Evolutionary conservation across 768 basidiomycete genomes (phyloP), one percentile per base, ranked within the genome.

Genomic region (Ephemerocybe angulata): DNA sequence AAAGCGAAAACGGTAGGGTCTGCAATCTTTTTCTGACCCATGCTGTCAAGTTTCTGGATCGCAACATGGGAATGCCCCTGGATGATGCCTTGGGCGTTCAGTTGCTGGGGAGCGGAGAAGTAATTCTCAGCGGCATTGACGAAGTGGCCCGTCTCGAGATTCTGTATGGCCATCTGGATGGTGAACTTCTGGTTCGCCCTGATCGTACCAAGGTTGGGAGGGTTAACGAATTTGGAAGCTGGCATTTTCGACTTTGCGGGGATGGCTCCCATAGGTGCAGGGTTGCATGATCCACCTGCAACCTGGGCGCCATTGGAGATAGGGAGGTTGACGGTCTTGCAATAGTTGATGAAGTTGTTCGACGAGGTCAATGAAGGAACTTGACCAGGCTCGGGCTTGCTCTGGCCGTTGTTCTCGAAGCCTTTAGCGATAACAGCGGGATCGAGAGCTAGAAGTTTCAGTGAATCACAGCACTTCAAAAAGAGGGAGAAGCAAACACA

Each of bases 311-410:
- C 84, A 67, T 85, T 73, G 51, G 84, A 84, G 61, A 85, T 68
- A 10, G 81, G 79, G 35, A 77, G 69, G 55, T 77, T 69, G 52
- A 71, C 69, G 10, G 73, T 76, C 52, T 72, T 63, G 63, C 82
- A 85, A 62, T 78, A 78, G 74, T 83, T 81, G 72, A 82, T 80
- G 65, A 83, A 87, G 73, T 87, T 86, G 72, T 86, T 85, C 25
- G 69, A 71, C n/a, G 80, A 81, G 1, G 81, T 81, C 46, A 78
- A 65, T 2, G 80, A 83, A 8, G 80, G 72, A 53, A 78, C 77
- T 64, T 83, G 81, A 40, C 53, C 56, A 28, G 65, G 66, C 13
- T 63, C 62, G 3, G 78, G 76, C 3, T 64, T 61, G 44, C 70
- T 70, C 65, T 80, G 78, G n/a, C 83, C 83, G 55, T 84, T 67